These are phyloP conservation scores for Tolypocladium sp. DNA, from an alignment of 2,329 filamentous ascomycete genomes.

Conservation along the genomic window DNA sequence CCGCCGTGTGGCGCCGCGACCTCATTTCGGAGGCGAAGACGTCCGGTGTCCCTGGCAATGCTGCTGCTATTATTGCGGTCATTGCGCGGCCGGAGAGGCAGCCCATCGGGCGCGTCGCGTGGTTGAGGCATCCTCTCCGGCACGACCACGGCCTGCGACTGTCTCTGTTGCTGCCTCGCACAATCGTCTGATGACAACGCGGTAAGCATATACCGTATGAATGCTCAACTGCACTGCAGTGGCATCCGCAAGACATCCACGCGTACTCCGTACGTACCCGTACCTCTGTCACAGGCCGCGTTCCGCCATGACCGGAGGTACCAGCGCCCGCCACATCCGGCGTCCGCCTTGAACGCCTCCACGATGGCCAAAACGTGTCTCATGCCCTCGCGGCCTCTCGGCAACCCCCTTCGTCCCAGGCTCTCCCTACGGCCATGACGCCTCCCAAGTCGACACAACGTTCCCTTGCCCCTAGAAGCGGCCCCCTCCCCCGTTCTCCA, in stretches of 20 bases:
- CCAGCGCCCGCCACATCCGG: background rate
- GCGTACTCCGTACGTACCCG: background rate
- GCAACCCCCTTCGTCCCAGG: conserved; percentile 3
- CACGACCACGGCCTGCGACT: background rate
- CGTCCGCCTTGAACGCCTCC: background rate
- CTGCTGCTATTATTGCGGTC: background rate
- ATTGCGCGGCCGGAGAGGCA: background rate
- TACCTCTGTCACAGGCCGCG: background rate
- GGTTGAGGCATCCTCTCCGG: too few relatives aligned
- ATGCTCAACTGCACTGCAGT: background rate
- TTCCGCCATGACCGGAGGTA: background rate
- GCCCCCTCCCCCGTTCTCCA: background rate
- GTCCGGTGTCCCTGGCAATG: background rate
- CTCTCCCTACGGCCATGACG: background rate
- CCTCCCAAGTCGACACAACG: background rate
- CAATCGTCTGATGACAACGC: background rate
- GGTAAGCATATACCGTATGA: too few relatives aligned
- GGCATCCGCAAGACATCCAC: background rate
- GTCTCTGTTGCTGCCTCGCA: background rate
- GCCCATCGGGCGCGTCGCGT: background rate
- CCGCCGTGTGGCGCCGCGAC: conserved; percentile 3
- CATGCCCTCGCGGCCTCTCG: conserved; percentile 1
- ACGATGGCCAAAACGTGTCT: conserved; percentile 8
- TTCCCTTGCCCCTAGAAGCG: background rate
- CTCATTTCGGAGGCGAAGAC: background rate